A percentile compares a stretch with the other conserved stretches of the same genome.
These are phyloP conservation scores for Apiospora arundinis DNA, from an alignment of 2,329 filamentous ascomycete species.

Conservation along the genomic window DNA sequence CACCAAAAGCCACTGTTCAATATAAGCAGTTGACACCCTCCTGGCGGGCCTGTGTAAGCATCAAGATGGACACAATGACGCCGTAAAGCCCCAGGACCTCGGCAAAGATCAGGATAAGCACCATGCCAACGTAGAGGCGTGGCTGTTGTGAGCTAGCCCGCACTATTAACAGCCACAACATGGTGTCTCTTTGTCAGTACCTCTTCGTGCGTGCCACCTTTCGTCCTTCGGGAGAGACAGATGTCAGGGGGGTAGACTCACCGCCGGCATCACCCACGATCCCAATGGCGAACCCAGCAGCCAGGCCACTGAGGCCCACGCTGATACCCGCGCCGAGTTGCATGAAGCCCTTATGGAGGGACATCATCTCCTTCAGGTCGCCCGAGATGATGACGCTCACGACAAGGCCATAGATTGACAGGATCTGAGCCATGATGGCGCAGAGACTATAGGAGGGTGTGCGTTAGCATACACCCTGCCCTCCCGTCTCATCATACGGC, in stretches of 20 bases:
- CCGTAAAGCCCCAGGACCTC: conserved; percentile 54
- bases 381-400: conserved; percentile 52
- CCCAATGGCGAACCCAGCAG: conserved; percentile 54
- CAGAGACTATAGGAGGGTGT: conserved; percentile 39
- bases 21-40: conserved; percentile 46
- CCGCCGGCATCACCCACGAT: conserved; percentile 54
- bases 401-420: conserved; percentile 55
- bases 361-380: conserved; percentile 47
- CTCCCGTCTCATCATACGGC: no score
- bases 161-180: conserved; percentile 36
- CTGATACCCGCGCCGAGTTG: conserved; percentile 52
- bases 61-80: conserved; percentile 55
- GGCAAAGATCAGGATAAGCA: conserved; percentile 55
- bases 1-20: neutral
- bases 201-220: neutral
- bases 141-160: conserved; percentile 55
- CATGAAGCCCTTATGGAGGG: conserved; percentile 50
- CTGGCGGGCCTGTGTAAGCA: conserved; percentile 51
- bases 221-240: conserved; percentile 10
- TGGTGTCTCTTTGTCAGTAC: neutral
- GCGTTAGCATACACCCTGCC: neutral
- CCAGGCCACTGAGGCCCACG: conserved; percentile 52
- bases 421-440: conserved; percentile 55
- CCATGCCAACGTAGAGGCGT: conserved; percentile 53
- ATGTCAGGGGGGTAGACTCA: conserved; percentile 31